Conservation (phyloP, 169 alveolate species). For the Plasmodium gonderi region DNA sequence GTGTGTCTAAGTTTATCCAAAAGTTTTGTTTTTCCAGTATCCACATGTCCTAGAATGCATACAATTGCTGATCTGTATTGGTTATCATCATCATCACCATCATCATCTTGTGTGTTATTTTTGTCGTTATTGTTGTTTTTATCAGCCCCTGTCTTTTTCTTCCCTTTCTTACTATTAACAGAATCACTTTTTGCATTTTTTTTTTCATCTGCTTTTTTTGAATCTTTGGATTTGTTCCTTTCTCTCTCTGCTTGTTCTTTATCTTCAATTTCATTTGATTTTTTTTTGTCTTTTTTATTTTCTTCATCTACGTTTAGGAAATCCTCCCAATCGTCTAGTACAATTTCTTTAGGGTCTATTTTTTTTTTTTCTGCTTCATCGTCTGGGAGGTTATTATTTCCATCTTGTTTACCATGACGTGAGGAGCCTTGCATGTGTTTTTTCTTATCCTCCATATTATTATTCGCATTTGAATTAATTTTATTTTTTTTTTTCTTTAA, state of each 20-base stretch:
- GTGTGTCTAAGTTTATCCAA: constrained; percentile 98
- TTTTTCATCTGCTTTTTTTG: not conserved
- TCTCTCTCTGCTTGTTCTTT: constrained; percentile 80
- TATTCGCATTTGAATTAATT: not conserved
- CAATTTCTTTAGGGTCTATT: constrained; percentile 6
- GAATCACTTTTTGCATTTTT: not conserved
- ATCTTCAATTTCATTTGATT: constrained; percentile 35
- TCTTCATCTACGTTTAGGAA: constrained; percentile 45
- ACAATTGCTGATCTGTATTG: constrained; percentile 96
- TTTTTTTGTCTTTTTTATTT: constrained; percentile 33
- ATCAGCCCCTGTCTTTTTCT: not conserved
- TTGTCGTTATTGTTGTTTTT: constrained; percentile 2
- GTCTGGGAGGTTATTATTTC: constrained; percentile 8
- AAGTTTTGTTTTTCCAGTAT: constrained; percentile 99
- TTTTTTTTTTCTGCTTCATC: constrained; percentile 44
- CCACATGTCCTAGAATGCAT: constrained; percentile 99
- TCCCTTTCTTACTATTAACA: constrained; percentile 9
- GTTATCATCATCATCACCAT: constrained; percentile 68
- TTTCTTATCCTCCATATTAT: not conserved
- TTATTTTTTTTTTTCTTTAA: constrained; percentile 64
- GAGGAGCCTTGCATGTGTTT: not conserved
- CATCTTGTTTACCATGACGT: constrained; percentile 6
- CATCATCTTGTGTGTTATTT: constrained; percentile 16
- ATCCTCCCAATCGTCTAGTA: constrained; percentile 47
- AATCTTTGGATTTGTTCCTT: not conserved